Conservation (phyloP, 2,329 filamentous ascomycete species). For the Dactylellina leptospora region DNA sequence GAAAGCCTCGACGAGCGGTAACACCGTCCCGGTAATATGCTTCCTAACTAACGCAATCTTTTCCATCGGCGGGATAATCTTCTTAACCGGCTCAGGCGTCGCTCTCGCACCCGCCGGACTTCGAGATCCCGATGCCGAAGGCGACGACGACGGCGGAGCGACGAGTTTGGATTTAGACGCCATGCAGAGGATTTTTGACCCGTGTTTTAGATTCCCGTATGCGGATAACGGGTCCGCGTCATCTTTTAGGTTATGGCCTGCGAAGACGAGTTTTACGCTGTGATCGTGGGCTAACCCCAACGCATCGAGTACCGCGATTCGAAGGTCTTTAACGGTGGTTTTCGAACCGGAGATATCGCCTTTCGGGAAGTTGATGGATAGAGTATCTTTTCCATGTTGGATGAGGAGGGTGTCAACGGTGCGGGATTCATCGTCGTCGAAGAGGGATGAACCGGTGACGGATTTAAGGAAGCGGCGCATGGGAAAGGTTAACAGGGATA, state of each 20-base stretch:
- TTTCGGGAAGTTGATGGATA: constrained; percentile 24
- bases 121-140: constrained; percentile 58
- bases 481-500: constrained; percentile 17
- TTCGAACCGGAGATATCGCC: constrained; percentile 15
- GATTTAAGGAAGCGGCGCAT: constrained; percentile 46
- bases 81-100: constrained; percentile 58
- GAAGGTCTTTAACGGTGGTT: constrained; percentile 26
- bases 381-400: constrained; percentile 28
- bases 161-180: constrained; percentile 39
- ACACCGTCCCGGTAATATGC: constrained; percentile 71
- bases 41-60: constrained; percentile 73
- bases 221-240: constrained; percentile 48
- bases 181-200: constrained; percentile 55
- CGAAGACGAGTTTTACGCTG: constrained; percentile 54
- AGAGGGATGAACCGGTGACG: constrained; percentile 22
- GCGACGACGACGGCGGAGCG: constrained; percentile 53
- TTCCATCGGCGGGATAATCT: constrained; percentile 64
- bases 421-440: constrained; percentile 26
- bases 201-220: constrained; percentile 54
- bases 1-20: constrained; percentile 73
- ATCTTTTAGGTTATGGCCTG: constrained; percentile 54
- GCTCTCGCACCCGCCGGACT: constrained; percentile 59
- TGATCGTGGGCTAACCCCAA: constrained; percentile 30
- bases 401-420: constrained; percentile 23
- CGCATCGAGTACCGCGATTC: constrained; percentile 10